These are phyloP conservation scores for Glycyrrhiza uralensis DNA, from an alignment of 306 rosid species.

Conservation along the genomic window DNA sequence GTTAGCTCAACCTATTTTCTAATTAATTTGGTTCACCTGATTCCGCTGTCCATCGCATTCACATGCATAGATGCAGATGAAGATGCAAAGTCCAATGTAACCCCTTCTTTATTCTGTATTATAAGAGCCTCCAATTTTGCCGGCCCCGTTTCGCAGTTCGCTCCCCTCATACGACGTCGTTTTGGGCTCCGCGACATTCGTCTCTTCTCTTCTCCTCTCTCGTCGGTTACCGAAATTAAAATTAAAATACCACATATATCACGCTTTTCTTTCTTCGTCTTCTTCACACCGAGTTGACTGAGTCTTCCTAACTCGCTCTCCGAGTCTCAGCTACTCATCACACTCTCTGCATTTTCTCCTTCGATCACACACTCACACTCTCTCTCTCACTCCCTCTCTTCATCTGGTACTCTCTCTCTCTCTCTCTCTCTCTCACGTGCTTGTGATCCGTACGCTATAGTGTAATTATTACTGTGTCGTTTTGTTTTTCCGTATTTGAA, in stretches of 20 bases:
- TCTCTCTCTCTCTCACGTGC: not conserved
- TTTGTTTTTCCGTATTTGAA: not conserved
- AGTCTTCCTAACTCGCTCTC: constrained; percentile 27
- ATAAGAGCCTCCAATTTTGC: constrained; percentile 42
- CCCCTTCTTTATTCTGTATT: not conserved
- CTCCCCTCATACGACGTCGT: constrained; percentile 31
- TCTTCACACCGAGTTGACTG: constrained; percentile 41
- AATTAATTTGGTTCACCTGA: constrained; percentile 40
- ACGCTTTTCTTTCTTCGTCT: constrained; percentile 12
- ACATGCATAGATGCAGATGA: too few species aligned
- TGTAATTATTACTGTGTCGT: not conserved
- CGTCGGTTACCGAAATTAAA: constrained; percentile 70
- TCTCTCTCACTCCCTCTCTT: not conserved
- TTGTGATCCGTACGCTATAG: constrained; percentile 20
- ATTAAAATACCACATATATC: constrained; percentile 3
- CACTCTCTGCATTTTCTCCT: constrained; percentile 19
- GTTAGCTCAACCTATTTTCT: too few species aligned
- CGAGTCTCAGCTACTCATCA: constrained; percentile 15
- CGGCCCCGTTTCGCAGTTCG: constrained; percentile 62
- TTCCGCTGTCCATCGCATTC: constrained; percentile 43
- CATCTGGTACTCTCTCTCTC: constrained; percentile 23
- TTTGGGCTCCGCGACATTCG: constrained; percentile 24
- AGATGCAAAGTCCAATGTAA: not conserved
- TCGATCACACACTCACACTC: not conserved
- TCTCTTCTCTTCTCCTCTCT: not conserved